Percentiles rank a stretch among this genome's conserved stretches.
phyloP scores from a whole-genome alignment of 148 eudicot genomes.

The Euryodendron excelsum region DNA sequence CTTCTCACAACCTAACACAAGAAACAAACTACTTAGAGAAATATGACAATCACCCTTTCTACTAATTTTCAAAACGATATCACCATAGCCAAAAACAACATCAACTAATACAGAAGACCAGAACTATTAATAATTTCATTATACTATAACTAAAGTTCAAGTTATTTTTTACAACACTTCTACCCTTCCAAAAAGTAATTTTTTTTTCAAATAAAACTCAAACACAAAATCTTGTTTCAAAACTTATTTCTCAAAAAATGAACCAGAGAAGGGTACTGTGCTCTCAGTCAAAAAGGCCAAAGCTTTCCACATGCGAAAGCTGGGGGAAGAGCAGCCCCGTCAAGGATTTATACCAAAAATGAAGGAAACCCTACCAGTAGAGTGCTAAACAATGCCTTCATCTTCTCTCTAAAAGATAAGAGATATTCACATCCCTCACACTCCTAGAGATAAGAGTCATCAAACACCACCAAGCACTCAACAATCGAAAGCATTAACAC shows the following conservation, averaged over 20 bases:
- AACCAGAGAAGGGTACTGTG: background rate
- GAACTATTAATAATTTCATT: too few species aligned
- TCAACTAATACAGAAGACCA: background rate
- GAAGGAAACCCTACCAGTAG: background rate
- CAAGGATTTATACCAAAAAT: slow-evolving; percentile 9
- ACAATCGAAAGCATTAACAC: background rate
- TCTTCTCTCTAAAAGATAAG: slow-evolving; percentile 14
- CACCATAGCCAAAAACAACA: too few species aligned
- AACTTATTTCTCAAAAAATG: too few species aligned
- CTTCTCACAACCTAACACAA: too few species aligned
- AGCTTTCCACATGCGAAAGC: slow-evolving; percentile 38
- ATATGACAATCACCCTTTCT: too few species aligned
- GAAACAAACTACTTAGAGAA: too few species aligned
- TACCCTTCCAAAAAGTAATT: too few species aligned
- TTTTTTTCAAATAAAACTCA: background rate
- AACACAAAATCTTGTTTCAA: background rate
- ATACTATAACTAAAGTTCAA: too few species aligned
- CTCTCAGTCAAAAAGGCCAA: slow-evolving; percentile 12
- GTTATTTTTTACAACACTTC: too few species aligned
- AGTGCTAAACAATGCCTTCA: slow-evolving; percentile 19
- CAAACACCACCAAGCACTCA: slow-evolving; percentile 20
- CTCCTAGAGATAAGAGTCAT: slow-evolving; percentile 25
- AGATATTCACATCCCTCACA: background rate
- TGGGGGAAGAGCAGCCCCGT: background rate
- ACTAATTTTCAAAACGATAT: too few species aligned